Evolutionary conservation across 148 eudicot genomes (phyloP).

Genomic region (Talinum fruticosum): DNA sequence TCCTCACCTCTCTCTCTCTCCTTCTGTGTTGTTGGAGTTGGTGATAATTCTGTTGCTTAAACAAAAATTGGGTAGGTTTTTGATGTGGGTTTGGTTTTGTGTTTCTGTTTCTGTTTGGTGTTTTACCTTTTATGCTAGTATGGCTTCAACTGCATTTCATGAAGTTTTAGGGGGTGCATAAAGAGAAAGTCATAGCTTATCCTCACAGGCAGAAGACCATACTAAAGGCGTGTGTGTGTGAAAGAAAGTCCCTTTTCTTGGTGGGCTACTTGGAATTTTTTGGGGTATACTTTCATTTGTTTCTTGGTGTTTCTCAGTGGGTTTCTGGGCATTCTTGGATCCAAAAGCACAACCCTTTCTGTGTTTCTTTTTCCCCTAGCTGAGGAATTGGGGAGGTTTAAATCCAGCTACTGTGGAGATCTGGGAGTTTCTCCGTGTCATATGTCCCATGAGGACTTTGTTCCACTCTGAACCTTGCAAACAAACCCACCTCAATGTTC

Average conservation of each 20-base stretch:
- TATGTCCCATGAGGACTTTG: constrained; percentile 94
- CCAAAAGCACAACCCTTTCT: not conserved
- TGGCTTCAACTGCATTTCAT: constrained; percentile 16
- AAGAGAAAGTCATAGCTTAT: not conserved
- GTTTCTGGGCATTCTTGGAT: not conserved
- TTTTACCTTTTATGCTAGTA: constrained; percentile 24
- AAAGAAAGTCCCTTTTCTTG: not conserved
- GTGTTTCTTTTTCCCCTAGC: constrained; percentile 11
- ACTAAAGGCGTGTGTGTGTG: constrained; percentile 1
- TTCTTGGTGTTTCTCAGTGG: not conserved
- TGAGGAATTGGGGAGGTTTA: constrained; percentile 23
- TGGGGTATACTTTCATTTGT: not conserved
- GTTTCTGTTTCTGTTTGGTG: constrained; percentile 38
- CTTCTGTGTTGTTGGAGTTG: constrained; percentile 28
- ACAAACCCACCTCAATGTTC: constrained; percentile 74
- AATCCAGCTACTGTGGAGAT: constrained; percentile 78
- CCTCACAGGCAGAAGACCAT: constrained; percentile 1
- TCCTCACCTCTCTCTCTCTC: not conserved
- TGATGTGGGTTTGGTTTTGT: constrained; percentile 45
- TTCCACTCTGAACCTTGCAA: constrained; percentile 83
- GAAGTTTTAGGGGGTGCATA: constrained; percentile 5
- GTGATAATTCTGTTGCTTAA: constrained; percentile 21
- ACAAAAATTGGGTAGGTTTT: constrained; percentile 28
- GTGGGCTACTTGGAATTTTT: constrained; percentile 14
- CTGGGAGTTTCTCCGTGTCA: constrained; percentile 66